Conservation (phyloP, 2,329 filamentous ascomycete genomes). For the Cytospora chrysosperma region DNA sequence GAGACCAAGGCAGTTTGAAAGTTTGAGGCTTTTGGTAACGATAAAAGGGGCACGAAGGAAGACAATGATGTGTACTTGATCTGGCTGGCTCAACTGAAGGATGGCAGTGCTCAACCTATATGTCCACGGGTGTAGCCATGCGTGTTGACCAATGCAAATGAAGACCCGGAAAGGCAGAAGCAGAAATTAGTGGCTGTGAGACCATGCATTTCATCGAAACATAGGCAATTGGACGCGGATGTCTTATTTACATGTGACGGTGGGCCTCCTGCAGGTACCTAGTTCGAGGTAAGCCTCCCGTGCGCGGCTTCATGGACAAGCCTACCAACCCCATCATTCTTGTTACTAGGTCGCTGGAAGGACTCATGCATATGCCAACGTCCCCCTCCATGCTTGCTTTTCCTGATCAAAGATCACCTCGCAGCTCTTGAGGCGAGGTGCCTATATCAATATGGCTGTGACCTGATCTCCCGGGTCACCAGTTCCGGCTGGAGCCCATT, state of each 20-base stretch:
- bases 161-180: background rate
- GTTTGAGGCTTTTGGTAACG: too few relatives aligned
- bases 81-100: background rate
- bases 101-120: too few relatives aligned
- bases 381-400: background rate
- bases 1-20: too few relatives aligned
- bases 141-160: background rate
- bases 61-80: too few relatives aligned
- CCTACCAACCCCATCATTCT: background rate
- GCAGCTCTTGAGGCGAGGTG: background rate
- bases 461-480: background rate
- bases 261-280: background rate
- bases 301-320: background rate
- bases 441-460: background rate
- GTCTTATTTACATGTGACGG: background rate
- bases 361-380: background rate
- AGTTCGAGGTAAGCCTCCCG: slow-evolving; percentile 17
- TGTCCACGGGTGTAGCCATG: too few relatives aligned
- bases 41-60: too few relatives aligned
- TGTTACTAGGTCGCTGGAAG: background rate
- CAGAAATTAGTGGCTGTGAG: background rate
- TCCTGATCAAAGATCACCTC: background rate
- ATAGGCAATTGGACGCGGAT: background rate
- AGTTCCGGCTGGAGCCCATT: background rate
- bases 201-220: background rate